These are phyloP conservation scores for Wallacemonas sp. DNA, from an alignment of 208 protist species.

Conservation along the genomic window DNA sequence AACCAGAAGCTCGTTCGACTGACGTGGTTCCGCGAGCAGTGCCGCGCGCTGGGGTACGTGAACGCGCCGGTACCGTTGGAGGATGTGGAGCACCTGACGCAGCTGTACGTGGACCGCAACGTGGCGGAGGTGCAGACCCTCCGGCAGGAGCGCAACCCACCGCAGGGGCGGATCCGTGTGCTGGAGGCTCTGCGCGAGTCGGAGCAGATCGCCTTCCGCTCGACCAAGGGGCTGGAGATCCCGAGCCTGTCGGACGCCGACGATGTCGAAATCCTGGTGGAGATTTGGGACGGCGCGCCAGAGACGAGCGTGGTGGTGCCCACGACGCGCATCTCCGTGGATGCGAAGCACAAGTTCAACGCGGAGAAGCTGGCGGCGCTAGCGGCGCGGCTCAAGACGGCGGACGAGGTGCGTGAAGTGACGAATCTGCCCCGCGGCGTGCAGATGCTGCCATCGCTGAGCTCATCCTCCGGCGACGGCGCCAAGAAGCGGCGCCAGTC, in stretches of 20 bases:
- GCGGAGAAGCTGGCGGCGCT: slow-evolving; percentile 29
- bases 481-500: not conserved
- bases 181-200: slow-evolving; percentile 55
- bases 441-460: slow-evolving; percentile 35
- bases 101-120: slow-evolving; percentile 69
- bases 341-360: slow-evolving; percentile 3
- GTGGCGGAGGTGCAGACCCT: slow-evolving; percentile 56
- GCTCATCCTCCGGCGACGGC: slow-evolving; percentile 6
- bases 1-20: slow-evolving; percentile 47
- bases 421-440: slow-evolving; percentile 36
- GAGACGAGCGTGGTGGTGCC: slow-evolving; percentile 49
- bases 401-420: slow-evolving; percentile 54
- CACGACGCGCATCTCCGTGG: slow-evolving; percentile 12
- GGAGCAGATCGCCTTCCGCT: slow-evolving; percentile 57
- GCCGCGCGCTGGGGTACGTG: slow-evolving; percentile 43
- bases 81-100: slow-evolving; percentile 36
- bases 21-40: slow-evolving; percentile 82
- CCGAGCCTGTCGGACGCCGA: slow-evolving; percentile 51
- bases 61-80: slow-evolving; percentile 33
- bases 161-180: slow-evolving; percentile 58
- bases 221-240: slow-evolving; percentile 55
- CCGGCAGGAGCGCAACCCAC: slow-evolving; percentile 50
- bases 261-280: slow-evolving; percentile 63
- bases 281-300: slow-evolving; percentile 69
- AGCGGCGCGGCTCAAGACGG: slow-evolving; percentile 28